Conservation (phyloP, 768 basidiomycete genomes). For the Tulasnella sp. region DNA sequence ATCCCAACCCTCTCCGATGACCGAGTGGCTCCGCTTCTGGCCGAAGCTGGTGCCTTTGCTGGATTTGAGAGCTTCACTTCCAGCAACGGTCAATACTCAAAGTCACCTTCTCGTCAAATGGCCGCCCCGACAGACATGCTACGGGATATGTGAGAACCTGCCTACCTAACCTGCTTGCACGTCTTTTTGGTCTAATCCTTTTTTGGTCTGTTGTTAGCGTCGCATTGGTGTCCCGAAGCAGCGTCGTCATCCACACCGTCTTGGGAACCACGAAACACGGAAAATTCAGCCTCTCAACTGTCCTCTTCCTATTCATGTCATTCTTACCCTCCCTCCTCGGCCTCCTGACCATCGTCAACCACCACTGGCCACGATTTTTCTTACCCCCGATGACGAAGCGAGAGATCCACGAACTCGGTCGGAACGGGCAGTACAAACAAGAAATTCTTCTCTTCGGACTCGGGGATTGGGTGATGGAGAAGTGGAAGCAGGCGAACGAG, state of each 20-base stretch:
- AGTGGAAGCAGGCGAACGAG: slow-evolving; percentile 54
- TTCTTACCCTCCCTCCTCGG: slow-evolving; percentile 7
- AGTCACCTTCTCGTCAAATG: slow-evolving; percentile 7
- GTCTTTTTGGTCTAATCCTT: background rate
- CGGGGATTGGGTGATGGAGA: slow-evolving; percentile 73
- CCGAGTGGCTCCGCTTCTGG: background rate
- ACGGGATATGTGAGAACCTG: background rate
- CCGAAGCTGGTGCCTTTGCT: slow-evolving; percentile 17
- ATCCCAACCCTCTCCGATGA: slow-evolving; percentile 14
- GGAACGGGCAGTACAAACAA: slow-evolving; percentile 19
- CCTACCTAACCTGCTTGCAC: background rate
- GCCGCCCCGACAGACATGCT: background rate
- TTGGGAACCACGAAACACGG: background rate
- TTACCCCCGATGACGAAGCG: background rate
- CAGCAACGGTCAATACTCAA: background rate
- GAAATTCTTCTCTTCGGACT: slow-evolving; percentile 74
- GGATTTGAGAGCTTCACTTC: slow-evolving; percentile 4
- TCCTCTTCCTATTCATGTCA: slow-evolving; percentile 12
- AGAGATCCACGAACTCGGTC: slow-evolving; percentile 12
- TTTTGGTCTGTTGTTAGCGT: background rate
- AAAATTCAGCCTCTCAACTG: background rate
- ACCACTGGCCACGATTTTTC: background rate
- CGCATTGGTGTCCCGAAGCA: background rate
- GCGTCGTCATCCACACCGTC: background rate
- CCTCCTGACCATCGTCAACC: background rate